phyloP scores from a whole-genome alignment of 2,329 filamentous ascomycete genomes.

The Hypoxylon sp. region DNA sequence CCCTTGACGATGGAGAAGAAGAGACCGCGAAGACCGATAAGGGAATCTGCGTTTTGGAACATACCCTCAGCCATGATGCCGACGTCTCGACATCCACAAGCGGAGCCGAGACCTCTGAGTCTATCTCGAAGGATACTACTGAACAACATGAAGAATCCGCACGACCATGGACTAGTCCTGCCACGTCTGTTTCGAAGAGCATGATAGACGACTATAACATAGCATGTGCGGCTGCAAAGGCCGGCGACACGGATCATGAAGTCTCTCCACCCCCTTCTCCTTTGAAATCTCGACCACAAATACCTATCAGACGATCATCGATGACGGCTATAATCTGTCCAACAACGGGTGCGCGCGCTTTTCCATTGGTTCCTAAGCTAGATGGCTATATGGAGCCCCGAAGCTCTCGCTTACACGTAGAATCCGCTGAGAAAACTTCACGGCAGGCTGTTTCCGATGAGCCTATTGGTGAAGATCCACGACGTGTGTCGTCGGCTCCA shows the following conservation, averaged over 20 bases:
- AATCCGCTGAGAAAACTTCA: conserved; percentile 17
- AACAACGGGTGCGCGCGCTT: conserved; percentile 47
- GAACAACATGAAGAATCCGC: conserved; percentile 24
- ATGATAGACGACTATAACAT: conserved; percentile 15
- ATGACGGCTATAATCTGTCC: conserved; percentile 40
- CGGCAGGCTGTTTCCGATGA: too few species aligned
- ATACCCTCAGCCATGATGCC: conserved; percentile 18
- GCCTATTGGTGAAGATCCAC: conserved; percentile 3
- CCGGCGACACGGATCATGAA: conserved; percentile 15
- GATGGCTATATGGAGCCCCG: conserved; percentile 30
- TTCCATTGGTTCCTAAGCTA: conserved; percentile 45
- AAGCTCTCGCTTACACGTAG: conserved; percentile 2
- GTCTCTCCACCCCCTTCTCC: conserved; percentile 32
- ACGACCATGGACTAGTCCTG: conserved; percentile 12
- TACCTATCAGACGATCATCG: conserved; percentile 38
- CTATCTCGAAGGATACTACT: conserved; percentile 11
- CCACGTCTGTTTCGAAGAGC: conserved; percentile 25
- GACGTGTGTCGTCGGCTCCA: background rate
- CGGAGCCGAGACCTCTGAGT: conserved; percentile 22
- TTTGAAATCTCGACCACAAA: conserved; percentile 29
- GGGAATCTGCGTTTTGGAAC: conserved; percentile 15
- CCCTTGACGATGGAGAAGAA: conserved; percentile 57
- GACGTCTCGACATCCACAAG: conserved; percentile 25
- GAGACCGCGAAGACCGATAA: conserved; percentile 34
- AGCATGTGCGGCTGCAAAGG: conserved; percentile 12